phyloP scores from a whole-genome alignment of 1,284 basidiomycete species.

The Farysia itapuensis region DNA sequence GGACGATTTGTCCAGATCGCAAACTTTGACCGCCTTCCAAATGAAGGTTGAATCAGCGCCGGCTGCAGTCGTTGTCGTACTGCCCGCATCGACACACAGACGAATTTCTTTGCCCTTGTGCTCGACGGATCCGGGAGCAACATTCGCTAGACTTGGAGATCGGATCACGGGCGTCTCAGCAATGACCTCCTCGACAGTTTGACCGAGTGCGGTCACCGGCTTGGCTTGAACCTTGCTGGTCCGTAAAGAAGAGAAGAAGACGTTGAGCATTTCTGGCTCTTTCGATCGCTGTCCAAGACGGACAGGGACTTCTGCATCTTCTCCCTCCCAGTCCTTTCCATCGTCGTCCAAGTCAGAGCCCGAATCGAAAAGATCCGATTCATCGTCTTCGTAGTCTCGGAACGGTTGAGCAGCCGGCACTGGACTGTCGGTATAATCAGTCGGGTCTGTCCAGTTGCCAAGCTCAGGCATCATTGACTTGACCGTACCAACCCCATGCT shows the following conservation, averaged over 20 bases:
- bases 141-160: neutral
- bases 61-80: neutral
- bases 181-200: no score
- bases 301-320: conserved; percentile 18
- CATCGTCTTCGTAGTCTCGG: conserved; percentile 34
- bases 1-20: neutral
- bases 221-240: neutral
- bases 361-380: conserved; percentile 24
- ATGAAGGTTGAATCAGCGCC: no score
- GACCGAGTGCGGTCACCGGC: neutral
- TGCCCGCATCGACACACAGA: neutral
- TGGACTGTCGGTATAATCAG: neutral
- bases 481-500: conserved; percentile 9
- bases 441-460: conserved; percentile 23
- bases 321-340: conserved; percentile 8
- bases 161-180: neutral
- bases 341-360: conserved; percentile 5
- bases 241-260: conserved; percentile 1
- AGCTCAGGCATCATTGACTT: conserved; percentile 28
- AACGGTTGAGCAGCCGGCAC: conserved; percentile 2
- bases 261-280: neutral
- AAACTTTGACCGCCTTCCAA: conserved; percentile 26
- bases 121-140: neutral
- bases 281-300: conserved; percentile 25
- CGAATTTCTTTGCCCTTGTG: conserved; percentile 1